Base-by-base conservation (phyloP, 192 early-diverging fungal genomes). In the Rhizophagus clarus region DNA sequence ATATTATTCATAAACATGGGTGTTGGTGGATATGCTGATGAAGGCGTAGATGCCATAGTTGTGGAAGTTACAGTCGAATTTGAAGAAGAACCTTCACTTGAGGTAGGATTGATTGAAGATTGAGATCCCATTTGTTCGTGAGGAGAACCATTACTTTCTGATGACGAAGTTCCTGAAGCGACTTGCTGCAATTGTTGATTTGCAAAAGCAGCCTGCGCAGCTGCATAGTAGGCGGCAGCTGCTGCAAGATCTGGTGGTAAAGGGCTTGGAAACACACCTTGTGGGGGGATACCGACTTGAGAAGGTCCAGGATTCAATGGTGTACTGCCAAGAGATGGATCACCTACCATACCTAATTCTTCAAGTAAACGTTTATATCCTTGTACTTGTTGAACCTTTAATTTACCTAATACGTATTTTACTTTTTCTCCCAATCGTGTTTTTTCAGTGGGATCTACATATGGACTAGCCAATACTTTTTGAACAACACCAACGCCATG, bases 401-500 rank as follows among this genome's bases (percentile, higher is more conserved):
- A 84, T 45, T 85, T 87, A 2, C 87, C 79, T 12, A 95, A 70
- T 8, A 89, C 86, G 1, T 80, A 81, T 62, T 92, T 91, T 61
- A 93, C 90, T 42, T 89, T 84, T 63, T 97, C 95, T 22, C 94
- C 96, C 61, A 97, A 83, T 2, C 89, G 86, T 10, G 88, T 88
- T 80, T 93, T 92, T 79, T 98, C 96, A 4, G 91, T 87, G 11
- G 90, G 84, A 76, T 94, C 93, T 15, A 96, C 90, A 61, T 93
- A 92, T 28, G 87, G 90, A 45, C 94, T 92, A 17, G 93, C 88
- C 28, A 99, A 89, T 31, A 99, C 92, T 84, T 96, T 96, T 82
- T 97, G 94, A 22, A 98, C 86, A 28, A 97, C 81, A 34, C 92
- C 87, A 0, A 97, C 92, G 28, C 98, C 98, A 81, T 96, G 93